Conservation (phyloP, 371 early-diverging fungal genomes). For the Lichtheimia corymbifera region DNA sequence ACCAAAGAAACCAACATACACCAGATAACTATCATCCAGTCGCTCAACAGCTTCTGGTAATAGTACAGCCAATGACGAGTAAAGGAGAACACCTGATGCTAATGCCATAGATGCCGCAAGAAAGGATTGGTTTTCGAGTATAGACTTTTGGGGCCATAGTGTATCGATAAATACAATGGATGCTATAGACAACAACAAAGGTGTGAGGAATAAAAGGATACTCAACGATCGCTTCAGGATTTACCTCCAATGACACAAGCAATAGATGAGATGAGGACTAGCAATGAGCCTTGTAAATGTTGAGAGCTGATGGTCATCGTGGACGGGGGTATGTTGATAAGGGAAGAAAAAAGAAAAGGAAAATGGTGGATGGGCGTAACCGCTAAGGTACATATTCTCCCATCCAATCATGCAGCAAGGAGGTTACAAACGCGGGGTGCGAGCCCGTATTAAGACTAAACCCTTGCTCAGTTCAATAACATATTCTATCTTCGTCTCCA, state of each 20-base stretch:
- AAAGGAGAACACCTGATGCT: conserved; percentile 43
- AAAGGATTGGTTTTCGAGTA: conserved; percentile 31
- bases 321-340: neutral
- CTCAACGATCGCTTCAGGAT: no score
- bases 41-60: conserved; percentile 33
- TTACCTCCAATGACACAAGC: conserved; percentile 43
- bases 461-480: no score
- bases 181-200: conserved; percentile 13
- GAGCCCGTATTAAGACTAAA: no score
- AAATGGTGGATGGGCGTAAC: neutral
- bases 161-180: conserved; percentile 23
- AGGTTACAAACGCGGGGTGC: no score
- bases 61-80: conserved; percentile 35
- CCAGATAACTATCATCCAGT: conserved; percentile 15
- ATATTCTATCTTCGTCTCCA: no score
- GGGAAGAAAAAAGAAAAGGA: neutral
- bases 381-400: neutral
- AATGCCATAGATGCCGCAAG: conserved; percentile 37
- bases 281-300: conserved; percentile 28
- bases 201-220: neutral
- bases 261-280: conserved; percentile 33
- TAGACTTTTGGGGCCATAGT: conserved; percentile 3
- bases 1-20: conserved; percentile 34
- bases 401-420: neutral
- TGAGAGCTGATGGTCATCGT: conserved; percentile 7